phyloP scores from a whole-genome alignment of 2,329 filamentous ascomycete species.

The Didymella exigua region DNA sequence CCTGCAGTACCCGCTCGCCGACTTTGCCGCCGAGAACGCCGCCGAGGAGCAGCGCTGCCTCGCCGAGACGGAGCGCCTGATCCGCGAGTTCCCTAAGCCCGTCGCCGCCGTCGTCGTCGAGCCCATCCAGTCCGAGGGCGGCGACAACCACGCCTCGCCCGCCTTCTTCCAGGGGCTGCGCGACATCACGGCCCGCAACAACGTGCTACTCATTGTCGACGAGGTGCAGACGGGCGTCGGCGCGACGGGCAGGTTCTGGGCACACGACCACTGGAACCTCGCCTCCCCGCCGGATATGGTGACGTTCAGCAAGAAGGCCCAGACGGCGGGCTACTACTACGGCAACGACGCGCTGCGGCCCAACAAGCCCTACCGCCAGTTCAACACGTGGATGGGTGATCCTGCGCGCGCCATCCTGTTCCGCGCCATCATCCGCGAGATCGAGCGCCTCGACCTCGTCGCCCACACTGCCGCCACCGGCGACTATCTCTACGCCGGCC shows the following conservation, averaged over 20 bases:
- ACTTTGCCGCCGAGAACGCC: slow-evolving; percentile 80
- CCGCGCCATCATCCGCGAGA: slow-evolving; percentile 82
- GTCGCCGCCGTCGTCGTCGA: slow-evolving; percentile 84
- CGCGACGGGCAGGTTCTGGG: slow-evolving; percentile 94
- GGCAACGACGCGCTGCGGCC: slow-evolving; percentile 78
- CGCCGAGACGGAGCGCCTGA: slow-evolving; percentile 80
- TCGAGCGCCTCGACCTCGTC: slow-evolving; percentile 77
- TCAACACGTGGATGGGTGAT: slow-evolving; percentile 98
- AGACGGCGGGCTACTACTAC: slow-evolving; percentile 92
- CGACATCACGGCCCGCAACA: slow-evolving; percentile 75
- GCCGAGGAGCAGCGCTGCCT: slow-evolving; percentile 80
- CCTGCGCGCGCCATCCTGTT: slow-evolving; percentile 84
- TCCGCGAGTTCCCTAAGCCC: slow-evolving; percentile 77
- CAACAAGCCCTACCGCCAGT: slow-evolving; percentile 93
- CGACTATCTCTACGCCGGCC: slow-evolving; percentile 74
- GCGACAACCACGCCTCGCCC: slow-evolving; percentile 90
- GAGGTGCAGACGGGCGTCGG: slow-evolving; percentile 94
- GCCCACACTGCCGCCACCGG: slow-evolving; percentile 77
- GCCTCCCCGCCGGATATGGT: slow-evolving; percentile 84
- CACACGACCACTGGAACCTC: slow-evolving; percentile 92
- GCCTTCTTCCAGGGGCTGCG: slow-evolving; percentile 86
- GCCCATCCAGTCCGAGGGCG: slow-evolving; percentile 91
- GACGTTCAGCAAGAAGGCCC: slow-evolving; percentile 94
- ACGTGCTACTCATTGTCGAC: slow-evolving; percentile 86
- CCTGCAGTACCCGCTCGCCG: slow-evolving; percentile 84